Evolutionary conservation across 306 rosid genomes (phyloP).

Genomic region (Psophocarpus tetragonolobus): DNA sequence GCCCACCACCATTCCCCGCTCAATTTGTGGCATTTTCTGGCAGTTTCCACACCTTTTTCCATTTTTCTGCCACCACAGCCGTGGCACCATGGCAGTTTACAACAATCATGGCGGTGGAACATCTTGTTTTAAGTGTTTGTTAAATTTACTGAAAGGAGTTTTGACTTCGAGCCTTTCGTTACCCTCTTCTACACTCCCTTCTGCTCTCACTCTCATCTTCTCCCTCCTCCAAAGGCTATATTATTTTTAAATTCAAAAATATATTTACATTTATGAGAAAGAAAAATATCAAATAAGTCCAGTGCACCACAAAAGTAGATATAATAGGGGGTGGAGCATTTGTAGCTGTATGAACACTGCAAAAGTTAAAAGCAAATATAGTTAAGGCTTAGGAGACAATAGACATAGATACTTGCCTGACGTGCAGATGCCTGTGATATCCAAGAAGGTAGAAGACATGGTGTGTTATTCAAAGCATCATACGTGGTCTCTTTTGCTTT

Average conservation of each 20-base stretch:
- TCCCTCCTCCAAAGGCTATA: constrained; percentile 5
- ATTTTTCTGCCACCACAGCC: not conserved
- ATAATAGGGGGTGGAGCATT: not conserved
- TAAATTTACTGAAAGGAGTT: not conserved
- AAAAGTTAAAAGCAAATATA: constrained; percentile 9
- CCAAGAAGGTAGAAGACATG: constrained; percentile 97
- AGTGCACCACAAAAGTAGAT: not conserved
- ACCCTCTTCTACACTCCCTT: not conserved
- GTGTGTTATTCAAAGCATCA: constrained; percentile 96
- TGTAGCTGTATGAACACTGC: not conserved
- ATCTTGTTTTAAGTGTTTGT: not conserved
- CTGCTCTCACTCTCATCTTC: not conserved
- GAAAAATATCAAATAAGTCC: not conserved
- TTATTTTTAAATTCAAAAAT: not conserved
- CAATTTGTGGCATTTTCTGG: not conserved
- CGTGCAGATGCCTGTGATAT: constrained; percentile 95
- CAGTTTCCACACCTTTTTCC: not conserved
- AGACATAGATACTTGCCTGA: constrained; percentile 65
- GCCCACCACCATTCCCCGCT: not conserved
- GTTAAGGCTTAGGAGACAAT: constrained; percentile 27
- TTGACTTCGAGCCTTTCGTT: not conserved
- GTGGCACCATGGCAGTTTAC: not conserved
- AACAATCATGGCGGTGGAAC: not conserved
- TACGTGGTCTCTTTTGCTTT: constrained; percentile 97
- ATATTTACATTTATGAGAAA: not conserved